Conservation (phyloP, 2,329 filamentous ascomycete species). For the Cladorrhinum sp. region DNA sequence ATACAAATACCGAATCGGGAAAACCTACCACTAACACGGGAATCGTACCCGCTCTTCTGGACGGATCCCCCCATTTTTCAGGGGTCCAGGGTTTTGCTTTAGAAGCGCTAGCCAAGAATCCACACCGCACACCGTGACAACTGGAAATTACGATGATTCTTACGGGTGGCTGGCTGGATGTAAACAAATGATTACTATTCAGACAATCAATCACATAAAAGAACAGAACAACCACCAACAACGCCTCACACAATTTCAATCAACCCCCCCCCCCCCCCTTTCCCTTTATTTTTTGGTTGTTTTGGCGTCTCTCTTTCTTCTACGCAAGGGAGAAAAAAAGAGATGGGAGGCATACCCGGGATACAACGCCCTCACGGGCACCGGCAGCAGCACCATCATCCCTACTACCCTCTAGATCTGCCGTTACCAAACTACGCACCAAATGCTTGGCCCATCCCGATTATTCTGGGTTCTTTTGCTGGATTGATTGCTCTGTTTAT, state of each 20-base stretch:
- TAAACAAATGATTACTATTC: too few species aligned
- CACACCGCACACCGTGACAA: background rate
- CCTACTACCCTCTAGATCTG: conserved; percentile 48
- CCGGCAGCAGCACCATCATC: too few species aligned
- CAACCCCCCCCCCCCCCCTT: too few species aligned
- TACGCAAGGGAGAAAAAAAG: too few species aligned
- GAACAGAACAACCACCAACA: background rate
- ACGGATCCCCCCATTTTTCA: background rate
- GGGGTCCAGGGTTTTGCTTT: background rate
- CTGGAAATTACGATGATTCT: background rate
- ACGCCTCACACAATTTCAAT: background rate
- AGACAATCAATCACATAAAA: background rate
- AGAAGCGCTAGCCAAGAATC: background rate
- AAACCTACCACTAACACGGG: background rate
- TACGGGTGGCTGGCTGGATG: background rate
- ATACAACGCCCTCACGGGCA: too few species aligned
- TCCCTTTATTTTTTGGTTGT: too few species aligned
- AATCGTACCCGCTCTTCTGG: background rate
- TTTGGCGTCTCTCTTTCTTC: too few species aligned
- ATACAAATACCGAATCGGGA: background rate
- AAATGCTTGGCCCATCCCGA: conserved; percentile 41
- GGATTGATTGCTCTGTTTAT: conserved; percentile 26
- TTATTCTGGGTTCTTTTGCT: conserved; percentile 36
- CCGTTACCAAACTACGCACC: conserved; percentile 44
- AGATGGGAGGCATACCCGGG: too few species aligned